Conservation (phyloP, 169 alveolate genomes). For the Cryptosporidium felis region DNA sequence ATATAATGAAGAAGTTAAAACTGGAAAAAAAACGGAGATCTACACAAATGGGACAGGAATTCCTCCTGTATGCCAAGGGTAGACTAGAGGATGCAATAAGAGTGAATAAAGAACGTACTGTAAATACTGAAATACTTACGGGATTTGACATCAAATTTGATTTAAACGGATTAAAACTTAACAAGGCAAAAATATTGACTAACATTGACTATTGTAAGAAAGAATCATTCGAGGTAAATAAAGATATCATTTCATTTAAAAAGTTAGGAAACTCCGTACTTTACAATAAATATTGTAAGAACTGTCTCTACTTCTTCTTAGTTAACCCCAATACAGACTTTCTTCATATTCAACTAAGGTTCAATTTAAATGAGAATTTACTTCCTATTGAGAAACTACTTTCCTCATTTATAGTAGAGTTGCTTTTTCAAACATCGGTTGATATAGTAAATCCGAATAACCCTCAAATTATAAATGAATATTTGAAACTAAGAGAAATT, state of each 20-base stretch:
- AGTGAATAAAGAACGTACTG: conserved; percentile 3
- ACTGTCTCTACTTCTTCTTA: conserved; percentile 38
- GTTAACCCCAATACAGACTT: conserved; percentile 32
- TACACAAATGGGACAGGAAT: background rate
- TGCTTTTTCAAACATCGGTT: conserved; percentile 46
- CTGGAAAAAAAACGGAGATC: background rate
- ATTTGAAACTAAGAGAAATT: background rate
- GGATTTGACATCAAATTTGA: background rate
- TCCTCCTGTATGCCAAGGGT: background rate
- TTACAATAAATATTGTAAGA: background rate
- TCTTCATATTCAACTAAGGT: conserved; percentile 24
- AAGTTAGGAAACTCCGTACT: background rate
- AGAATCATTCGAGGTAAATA: background rate
- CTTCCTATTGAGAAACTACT: conserved; percentile 2
- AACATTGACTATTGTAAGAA: background rate
- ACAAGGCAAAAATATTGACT: conserved; percentile 15
- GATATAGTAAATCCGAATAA: conserved; percentile 1
- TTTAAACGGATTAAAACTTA: background rate
- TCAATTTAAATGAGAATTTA: conserved; percentile 7
- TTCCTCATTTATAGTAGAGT: conserved; percentile 29
- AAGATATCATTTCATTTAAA: conserved; percentile 22
- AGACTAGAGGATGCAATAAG: conserved; percentile 7
- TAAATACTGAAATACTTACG: background rate
- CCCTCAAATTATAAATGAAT: background rate
- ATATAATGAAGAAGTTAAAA: background rate